These are phyloP conservation scores for Halenospora varia DNA, from an alignment of 495 filamentous ascomycete species.

Conservation along the genomic window DNA sequence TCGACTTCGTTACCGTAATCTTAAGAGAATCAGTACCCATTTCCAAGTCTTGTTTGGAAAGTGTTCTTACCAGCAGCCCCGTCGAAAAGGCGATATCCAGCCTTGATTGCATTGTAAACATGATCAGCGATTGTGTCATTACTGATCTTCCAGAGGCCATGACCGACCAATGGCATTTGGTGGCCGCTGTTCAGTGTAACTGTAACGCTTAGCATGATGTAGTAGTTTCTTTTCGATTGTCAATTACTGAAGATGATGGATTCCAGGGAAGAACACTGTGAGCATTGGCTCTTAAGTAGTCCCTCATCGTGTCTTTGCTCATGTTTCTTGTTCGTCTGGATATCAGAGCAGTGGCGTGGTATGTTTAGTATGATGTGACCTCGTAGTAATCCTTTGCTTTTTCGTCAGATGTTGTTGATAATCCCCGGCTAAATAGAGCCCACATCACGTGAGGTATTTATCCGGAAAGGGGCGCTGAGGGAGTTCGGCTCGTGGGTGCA, in stretches of 20 bases:
- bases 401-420: not conserved
- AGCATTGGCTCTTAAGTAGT: not conserved
- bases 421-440: not conserved
- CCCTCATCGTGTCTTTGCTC: not conserved
- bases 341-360: not conserved
- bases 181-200: conserved; percentile 78
- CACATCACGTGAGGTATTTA: not conserved
- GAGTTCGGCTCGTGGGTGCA: not conserved
- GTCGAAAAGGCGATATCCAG: conserved; percentile 82
- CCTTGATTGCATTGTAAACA: conserved; percentile 87
- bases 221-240: conserved; percentile 21
- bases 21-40: conserved; percentile 26
- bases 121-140: conserved; percentile 71
- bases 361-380: not conserved
- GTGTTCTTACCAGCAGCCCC: conserved; percentile 69
- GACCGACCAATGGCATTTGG: conserved; percentile 84
- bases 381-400: not conserved
- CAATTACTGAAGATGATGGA: not conserved
- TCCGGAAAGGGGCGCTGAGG: not conserved
- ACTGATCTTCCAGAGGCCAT: conserved; percentile 83
- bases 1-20: conserved; percentile 90
- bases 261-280: not conserved
- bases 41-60: not conserved
- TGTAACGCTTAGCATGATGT: conserved; percentile 44
- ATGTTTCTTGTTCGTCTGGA: not conserved